Conservation (phyloP, 306 rosid species). For the Inga laurina region DNA sequence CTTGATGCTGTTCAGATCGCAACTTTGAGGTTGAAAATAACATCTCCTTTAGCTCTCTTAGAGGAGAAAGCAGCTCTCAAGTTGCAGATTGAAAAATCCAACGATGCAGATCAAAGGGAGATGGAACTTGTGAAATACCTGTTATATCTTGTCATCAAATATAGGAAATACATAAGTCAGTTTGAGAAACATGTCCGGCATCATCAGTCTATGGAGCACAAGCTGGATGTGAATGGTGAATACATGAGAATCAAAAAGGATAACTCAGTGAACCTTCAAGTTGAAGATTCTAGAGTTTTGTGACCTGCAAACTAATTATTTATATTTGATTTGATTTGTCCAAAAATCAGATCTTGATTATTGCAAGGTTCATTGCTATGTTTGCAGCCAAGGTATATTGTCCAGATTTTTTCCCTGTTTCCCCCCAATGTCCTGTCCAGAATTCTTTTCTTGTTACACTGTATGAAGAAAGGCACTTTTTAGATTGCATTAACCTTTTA, state of each 20-base stretch:
- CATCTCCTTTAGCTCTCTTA: constrained; percentile 30
- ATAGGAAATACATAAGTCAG: constrained; percentile 33
- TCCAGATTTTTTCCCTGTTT: neutral
- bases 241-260: neutral
- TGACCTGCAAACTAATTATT: constrained; percentile 2
- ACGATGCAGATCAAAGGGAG: constrained; percentile 28
- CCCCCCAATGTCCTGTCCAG: neutral
- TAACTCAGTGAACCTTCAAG: constrained; percentile 16
- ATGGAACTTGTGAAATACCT: constrained; percentile 46
- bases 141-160: constrained; percentile 46
- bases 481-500: neutral
- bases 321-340: neutral
- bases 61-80: constrained; percentile 52
- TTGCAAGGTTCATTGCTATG: neutral
- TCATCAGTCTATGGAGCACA: constrained; percentile 7
- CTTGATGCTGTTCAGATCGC: constrained; percentile 53
- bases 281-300: constrained; percentile 18
- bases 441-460: neutral
- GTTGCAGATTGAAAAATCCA: constrained; percentile 30
- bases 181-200: constrained; percentile 9
- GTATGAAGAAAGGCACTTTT: neutral
- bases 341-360: neutral
- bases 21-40: constrained; percentile 44
- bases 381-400: neutral
- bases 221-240: neutral